Percentiles rank a stretch among this genome's conserved stretches.
These are phyloP conservation scores for Clonostachys rhizophaga DNA, from an alignment of 2,329 filamentous ascomycete genomes.

Conservation along the genomic window DNA sequence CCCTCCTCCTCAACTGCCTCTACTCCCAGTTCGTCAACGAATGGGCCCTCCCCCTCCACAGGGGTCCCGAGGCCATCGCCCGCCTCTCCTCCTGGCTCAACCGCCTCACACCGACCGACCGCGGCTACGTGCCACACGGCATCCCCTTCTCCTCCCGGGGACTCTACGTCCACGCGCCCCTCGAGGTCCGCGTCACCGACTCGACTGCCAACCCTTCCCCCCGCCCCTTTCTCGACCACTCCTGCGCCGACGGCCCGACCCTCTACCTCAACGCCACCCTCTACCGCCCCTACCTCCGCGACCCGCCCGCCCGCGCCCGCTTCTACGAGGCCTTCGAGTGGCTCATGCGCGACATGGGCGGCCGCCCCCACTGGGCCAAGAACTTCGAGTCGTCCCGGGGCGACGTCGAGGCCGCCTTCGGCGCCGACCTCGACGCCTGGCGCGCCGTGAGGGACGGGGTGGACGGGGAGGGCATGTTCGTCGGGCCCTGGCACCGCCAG, in stretches of 20 bases:
- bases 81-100: slow-evolving; percentile 85
- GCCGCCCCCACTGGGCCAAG: slow-evolving; percentile 87
- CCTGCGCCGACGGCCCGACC: slow-evolving; percentile 62
- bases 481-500: slow-evolving; percentile 84
- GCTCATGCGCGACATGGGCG: slow-evolving; percentile 81
- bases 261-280: slow-evolving; percentile 88
- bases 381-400: slow-evolving; percentile 65
- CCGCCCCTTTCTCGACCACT: slow-evolving; percentile 63
- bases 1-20: slow-evolving; percentile 91
- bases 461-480: slow-evolving; percentile 81
- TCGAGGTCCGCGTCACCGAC: slow-evolving; percentile 85
- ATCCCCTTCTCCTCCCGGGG: slow-evolving; percentile 76
- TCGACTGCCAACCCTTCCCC: slow-evolving; percentile 36
- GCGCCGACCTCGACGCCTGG: slow-evolving; percentile 62
- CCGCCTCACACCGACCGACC: slow-evolving; percentile 54
- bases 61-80: slow-evolving; percentile 80
- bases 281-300: slow-evolving; percentile 74
- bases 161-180: slow-evolving; percentile 81
- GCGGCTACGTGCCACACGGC: slow-evolving; percentile 55
- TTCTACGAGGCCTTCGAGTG: slow-evolving; percentile 92
- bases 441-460: slow-evolving; percentile 62
- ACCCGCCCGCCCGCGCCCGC: slow-evolving; percentile 69
- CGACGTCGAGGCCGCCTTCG: slow-evolving; percentile 66
- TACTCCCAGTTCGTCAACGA: slow-evolving; percentile 99
- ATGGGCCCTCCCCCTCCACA: slow-evolving; percentile 85